These are phyloP conservation scores for Globisporangium perplexum DNA, from an alignment of 352 stramenopile genomes.

Conservation along the genomic window DNA sequence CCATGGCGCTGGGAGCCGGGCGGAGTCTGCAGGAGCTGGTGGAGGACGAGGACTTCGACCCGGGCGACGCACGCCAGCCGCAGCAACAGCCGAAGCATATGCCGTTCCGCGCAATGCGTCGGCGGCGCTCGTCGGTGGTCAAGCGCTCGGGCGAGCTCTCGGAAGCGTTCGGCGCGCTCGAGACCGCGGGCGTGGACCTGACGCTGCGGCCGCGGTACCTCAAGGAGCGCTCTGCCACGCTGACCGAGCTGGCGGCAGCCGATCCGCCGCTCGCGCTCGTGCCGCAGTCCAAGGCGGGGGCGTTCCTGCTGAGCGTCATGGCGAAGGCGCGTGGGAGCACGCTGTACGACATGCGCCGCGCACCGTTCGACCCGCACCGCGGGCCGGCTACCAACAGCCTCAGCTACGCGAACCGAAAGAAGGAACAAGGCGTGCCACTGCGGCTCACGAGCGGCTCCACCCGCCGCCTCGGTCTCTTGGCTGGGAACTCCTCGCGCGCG, in stretches of 20 bases:
- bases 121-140: constrained; percentile 7
- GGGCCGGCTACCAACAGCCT: constrained; percentile 17
- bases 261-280: constrained; percentile 7
- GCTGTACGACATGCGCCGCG: constrained; percentile 16
- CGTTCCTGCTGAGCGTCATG: constrained; percentile 48
- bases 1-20: not conserved
- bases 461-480: constrained; percentile 11
- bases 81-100: not conserved
- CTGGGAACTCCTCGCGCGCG: constrained; percentile 3
- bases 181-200: constrained; percentile 27
- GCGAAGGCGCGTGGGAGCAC: constrained; percentile 23
- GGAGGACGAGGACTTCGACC: constrained; percentile 11
- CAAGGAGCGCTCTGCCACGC: constrained; percentile 45
- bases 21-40: constrained; percentile 1
- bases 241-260: constrained; percentile 21
- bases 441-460: constrained; percentile 11
- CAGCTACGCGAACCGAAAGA: constrained; percentile 22
- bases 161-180: constrained; percentile 5
- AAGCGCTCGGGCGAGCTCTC: constrained; percentile 3
- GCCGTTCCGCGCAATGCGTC: not conserved
- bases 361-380: constrained; percentile 17
- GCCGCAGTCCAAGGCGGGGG: constrained; percentile 48
- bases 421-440: constrained; percentile 24
- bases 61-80: not conserved
- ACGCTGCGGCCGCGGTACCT: constrained; percentile 37